Conservation (phyloP, 371 early-diverging fungal genomes). For the Syncephalis fuscata region DNA sequence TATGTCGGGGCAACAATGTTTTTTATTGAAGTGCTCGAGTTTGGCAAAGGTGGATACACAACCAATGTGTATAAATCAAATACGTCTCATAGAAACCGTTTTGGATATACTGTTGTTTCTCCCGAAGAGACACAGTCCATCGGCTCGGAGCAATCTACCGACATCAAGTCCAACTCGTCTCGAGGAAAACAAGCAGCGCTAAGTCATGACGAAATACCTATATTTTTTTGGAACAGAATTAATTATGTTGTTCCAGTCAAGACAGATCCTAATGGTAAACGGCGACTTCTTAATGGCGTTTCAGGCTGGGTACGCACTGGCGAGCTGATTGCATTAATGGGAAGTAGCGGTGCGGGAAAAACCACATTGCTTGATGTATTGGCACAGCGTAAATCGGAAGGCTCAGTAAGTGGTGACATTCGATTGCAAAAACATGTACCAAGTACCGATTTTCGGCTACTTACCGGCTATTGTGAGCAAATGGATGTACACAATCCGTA, state of each 20-base stretch:
- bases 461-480: slow-evolving; percentile 72
- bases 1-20: slow-evolving; percentile 28
- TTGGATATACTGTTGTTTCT: no score
- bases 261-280: slow-evolving; percentile 13
- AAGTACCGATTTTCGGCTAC: slow-evolving; percentile 40
- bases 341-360: slow-evolving; percentile 53
- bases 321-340: slow-evolving; percentile 26
- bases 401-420: slow-evolving; percentile 37
- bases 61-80: slow-evolving; percentile 34
- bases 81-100: no score
- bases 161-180: no score
- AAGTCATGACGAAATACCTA: not conserved
- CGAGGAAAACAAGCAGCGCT: no score
- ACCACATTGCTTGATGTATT: slow-evolving; percentile 53
- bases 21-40: slow-evolving; percentile 30
- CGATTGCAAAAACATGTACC: slow-evolving; percentile 20
- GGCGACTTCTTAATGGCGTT: slow-evolving; percentile 19
- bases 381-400: slow-evolving; percentile 44
- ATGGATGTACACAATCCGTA: slow-evolving; percentile 44
- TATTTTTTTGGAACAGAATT: slow-evolving; percentile 19
- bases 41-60: slow-evolving; percentile 29
- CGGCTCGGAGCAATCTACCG: no score
- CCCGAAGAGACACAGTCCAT: no score
- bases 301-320: slow-evolving; percentile 14
- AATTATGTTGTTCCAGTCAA: slow-evolving; percentile 17